Evolutionary conservation across 306 rosid genomes (phyloP), one percentile per base, ranked within the genome.

Genomic region (Quercus engelmannii): DNA sequence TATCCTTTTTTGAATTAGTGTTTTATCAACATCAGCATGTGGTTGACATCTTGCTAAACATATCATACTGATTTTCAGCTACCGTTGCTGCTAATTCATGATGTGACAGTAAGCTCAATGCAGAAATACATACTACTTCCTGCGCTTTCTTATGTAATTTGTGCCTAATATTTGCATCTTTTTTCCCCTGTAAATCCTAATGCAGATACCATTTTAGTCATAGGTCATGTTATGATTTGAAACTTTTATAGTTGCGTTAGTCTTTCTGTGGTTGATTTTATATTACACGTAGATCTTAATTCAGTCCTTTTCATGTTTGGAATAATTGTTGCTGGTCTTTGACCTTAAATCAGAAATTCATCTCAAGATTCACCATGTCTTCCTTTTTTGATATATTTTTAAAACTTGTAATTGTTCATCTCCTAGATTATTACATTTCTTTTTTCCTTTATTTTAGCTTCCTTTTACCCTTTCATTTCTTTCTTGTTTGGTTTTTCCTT

Each of bases 291-390:
- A 1, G 11, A 41, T 83, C 59, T 54, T 78, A 74, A 59, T 55
- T 21, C 23, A 11, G 20, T 46, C 72, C 19, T 23, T 59, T 18
- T 20, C 15, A 35, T 13, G 28, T 38, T 76, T 77, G 21, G 74
- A 82, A 41, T 61, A 73, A n/a, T 67, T 51, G 74, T 69, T 65
- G 67, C 56, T 80, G 69, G 81, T 89, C 85, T 86, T 84, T 91
- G 81, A 86, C 93, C 79, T 75, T 30, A 84, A 69, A 72, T 69
- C 89, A 85, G 83, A 89, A 80, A 86, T 78, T 77, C 74, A 51
- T 84, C 76, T 81, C 81, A 74, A 90, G 83, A 77, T 55, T 67
- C 90, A 69, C 77, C 59, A 49, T 43, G 25, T 55, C 14, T 55
- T 11, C 61, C 30, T 71, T 69, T 64, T 8, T 84, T 58, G 5